A percentile compares a stretch with the other conserved stretches of the same genome.
phyloP scores from a whole-genome alignment of 2,329 filamentous ascomycete species.

The Penicillium freii region DNA sequence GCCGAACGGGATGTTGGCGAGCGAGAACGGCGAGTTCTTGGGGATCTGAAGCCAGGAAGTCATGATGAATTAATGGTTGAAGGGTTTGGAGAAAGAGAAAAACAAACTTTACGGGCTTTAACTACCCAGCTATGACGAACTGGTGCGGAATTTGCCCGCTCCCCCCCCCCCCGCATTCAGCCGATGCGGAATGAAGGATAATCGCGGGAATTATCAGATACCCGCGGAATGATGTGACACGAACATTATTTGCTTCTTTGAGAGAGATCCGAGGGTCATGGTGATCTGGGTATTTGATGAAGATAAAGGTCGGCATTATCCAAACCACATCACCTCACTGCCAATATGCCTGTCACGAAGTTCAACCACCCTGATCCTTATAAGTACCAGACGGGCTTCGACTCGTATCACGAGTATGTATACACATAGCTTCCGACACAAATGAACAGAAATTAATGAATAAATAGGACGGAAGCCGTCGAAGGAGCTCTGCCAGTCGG shows the following conservation, averaged over 20 bases:
- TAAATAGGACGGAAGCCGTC: slow-evolving; percentile 68
- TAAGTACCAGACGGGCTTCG: slow-evolving; percentile 75
- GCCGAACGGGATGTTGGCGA: slow-evolving; percentile 80
- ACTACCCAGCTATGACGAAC: slow-evolving; percentile 5
- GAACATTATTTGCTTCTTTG: not conserved
- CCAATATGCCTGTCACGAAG: slow-evolving; percentile 61
- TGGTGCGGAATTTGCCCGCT: slow-evolving; percentile 18
- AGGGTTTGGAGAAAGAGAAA: slow-evolving; percentile 4
- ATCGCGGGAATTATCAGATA: slow-evolving; percentile 8
- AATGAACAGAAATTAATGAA: not conserved
- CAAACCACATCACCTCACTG: not conserved
- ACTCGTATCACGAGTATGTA: slow-evolving; percentile 70
- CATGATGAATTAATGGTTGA: slow-evolving; percentile 32
- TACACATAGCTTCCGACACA: not conserved
- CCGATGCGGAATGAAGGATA: slow-evolving; percentile 23
- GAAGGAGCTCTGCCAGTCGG: slow-evolving; percentile 70
- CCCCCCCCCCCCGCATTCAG: slow-evolving; percentile 19
- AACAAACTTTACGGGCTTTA: not conserved
- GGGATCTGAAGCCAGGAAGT: slow-evolving; percentile 62
- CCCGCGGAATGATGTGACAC: not conserved
- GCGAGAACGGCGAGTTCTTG: slow-evolving; percentile 64
- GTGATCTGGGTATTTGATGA: not conserved
- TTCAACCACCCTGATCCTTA: slow-evolving; percentile 68
- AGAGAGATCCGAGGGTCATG: not conserved
- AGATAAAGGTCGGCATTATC: not conserved